Evolutionary conservation across 2,329 filamentous ascomycete genomes (phyloP).

Genomic region (Cercospora brassicicola): DNA sequence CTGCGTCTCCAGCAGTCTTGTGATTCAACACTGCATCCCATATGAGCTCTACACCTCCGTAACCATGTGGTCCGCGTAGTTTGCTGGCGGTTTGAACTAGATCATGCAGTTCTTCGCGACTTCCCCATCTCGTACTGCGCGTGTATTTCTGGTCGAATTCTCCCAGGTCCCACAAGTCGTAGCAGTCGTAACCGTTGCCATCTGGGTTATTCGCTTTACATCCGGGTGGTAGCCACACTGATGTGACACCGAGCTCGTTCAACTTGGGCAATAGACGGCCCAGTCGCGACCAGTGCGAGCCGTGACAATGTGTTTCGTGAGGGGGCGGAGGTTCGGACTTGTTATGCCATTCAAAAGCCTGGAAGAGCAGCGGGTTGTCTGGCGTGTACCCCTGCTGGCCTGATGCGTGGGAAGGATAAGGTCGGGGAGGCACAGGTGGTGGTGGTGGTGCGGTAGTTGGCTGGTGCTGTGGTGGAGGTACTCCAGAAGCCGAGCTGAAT

Average conservation of each 20-base stretch:
- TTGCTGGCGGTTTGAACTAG: slow-evolving; percentile 55
- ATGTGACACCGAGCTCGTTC: slow-evolving; percentile 58
- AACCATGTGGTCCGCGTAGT: slow-evolving; percentile 26
- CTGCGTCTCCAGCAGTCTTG: slow-evolving; percentile 67
- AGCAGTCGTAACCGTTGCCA: slow-evolving; percentile 67
- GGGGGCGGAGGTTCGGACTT: slow-evolving; percentile 45
- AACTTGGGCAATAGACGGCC: slow-evolving; percentile 31
- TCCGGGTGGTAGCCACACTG: slow-evolving; percentile 67
- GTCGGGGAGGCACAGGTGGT: slow-evolving; percentile 9
- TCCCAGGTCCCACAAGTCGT: slow-evolving; percentile 65
- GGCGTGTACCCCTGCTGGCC: slow-evolving; percentile 11
- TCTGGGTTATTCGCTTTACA: slow-evolving; percentile 64
- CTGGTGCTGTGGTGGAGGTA: slow-evolving; percentile 9
- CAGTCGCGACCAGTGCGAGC: slow-evolving; percentile 40
- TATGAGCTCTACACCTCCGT: slow-evolving; percentile 56
- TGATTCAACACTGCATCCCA: slow-evolving; percentile 74
- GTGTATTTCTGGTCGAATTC: slow-evolving; percentile 71
- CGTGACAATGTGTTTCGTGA: slow-evolving; percentile 47
- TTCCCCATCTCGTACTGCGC: slow-evolving; percentile 67
- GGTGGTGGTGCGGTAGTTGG: neutral
- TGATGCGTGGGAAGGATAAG: neutral
- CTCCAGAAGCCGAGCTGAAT: neutral
- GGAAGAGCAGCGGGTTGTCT: slow-evolving; percentile 57
- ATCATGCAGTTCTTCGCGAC: slow-evolving; percentile 59
- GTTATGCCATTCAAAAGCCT: slow-evolving; percentile 73